Base-by-base conservation (phyloP, 305 asterid genomes). In the Fraxinus paxiana region DNA sequence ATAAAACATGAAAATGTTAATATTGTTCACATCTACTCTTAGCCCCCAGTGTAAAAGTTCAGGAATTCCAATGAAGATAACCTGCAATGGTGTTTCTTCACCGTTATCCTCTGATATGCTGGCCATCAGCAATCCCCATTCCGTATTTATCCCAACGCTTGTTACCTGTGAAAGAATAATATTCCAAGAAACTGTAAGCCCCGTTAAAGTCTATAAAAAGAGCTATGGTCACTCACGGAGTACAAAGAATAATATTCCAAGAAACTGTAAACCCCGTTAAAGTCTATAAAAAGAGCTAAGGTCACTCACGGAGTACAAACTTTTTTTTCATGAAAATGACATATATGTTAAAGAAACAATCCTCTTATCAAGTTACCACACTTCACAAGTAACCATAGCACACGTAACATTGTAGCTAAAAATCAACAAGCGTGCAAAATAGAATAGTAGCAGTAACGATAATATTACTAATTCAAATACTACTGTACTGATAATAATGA, bases 11-110 rank as follows among this genome's bases (percentile, higher is more conserved):
- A 86, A 15, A 5, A 22, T 54, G 41, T 28, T 31, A 30, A 80
- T 5, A 77, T 83, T 84, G 77, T 78, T 75, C 15, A 73, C 72
- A 75, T 69, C 76, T 24, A 28, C 46, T 74, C 28, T 22, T 71
- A 24, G 38, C 59, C 75, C 69, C 13, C 17, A 43, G 73, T 22
- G 63, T 33, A 22, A 67, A 74, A 35, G 74, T 51, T 77, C 10
- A 54, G 37, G 79, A 75, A 13, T 69, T 80, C 69, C 22, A 77
- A 76, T 17, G 48, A 71, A 76, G 75, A n/a, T 31, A 80, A 95
- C 99, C 98, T 96, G 99, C 89, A 95, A 84, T 35, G 99, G 97
- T 82, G 99, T 95, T 87, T 95, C 99, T 91, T 95, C 99, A 79
- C 96, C 97, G 84, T 91, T 95, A 87, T 95, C 99, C 85, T 95